Base-by-base conservation (phyloP, 177 flowering plant species). In the Telopea speciosissima region DNA sequence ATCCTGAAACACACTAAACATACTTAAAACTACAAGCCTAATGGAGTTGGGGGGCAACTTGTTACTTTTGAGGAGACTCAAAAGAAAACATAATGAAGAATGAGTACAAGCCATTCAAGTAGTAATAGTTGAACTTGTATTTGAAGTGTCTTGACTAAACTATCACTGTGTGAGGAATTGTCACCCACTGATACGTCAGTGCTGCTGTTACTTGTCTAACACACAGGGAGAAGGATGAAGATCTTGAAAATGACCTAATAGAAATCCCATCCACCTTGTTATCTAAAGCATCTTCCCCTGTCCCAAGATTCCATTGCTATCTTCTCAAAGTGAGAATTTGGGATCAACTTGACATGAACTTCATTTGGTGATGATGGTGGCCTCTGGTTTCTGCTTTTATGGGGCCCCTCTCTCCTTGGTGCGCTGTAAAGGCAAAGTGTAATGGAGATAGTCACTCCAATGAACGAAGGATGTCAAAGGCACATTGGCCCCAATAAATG, bases 171-270 rank as follows among this genome's bases (percentile, higher is more conserved):
- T 70, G 7, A 63, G 70, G 78, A 45, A 71, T 71, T 75, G 76
- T 71, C 73, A 28, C 60, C 81, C 84, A 79, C 73, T 77, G 71
- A 62, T 64, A 62, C 52, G 36, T 28, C 13, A 8, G 44, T 62
- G 19, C 17, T 11, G 21, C 13, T 26, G 7, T 5, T 9, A 54
- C 69, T 16, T 25, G 69, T 49, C 60, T 31, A 19, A 36, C 56
- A 42, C 59, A 33, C 36, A 67, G 49, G 24, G 54, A 44, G n/a
- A 5, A 13, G 16, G 68, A 64, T 54, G 72, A 72, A 66, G 73
- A 78, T 70, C 58, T 63, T 75, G 81, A 79, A 73, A 76, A 73
- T 63, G 82, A 82, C 81, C 68, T 63, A 69, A 81, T 74, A 81
- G 80, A 85, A 81, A 82, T 78, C 84, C 77, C 31, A 28, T 28